Conservation (phyloP, 2,329 filamentous ascomycete species). For the Colletotrichum sublineola region DNA sequence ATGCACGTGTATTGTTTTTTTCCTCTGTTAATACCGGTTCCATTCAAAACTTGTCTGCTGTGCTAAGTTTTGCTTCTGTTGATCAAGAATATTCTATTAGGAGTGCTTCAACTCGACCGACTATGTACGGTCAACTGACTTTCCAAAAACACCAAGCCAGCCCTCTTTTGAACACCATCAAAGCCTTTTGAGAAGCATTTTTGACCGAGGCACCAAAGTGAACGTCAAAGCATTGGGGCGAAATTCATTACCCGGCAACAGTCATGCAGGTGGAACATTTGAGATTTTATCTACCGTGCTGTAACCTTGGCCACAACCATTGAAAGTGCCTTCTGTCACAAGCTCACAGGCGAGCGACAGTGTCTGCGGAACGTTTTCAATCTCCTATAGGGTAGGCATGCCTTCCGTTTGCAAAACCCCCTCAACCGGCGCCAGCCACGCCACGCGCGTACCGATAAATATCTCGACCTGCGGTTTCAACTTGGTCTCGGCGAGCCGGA, state of each 20-base stretch:
- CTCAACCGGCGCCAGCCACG: constrained; percentile 56
- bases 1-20: no score
- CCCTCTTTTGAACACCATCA: no score
- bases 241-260: not conserved
- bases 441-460: constrained; percentile 65
- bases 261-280: no score
- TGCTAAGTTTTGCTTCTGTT: no score
- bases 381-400: not conserved
- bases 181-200: no score
- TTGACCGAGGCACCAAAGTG: not conserved
- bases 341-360: not conserved
- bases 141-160: no score
- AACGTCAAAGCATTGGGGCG: not conserved
- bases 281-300: not conserved
- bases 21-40: no score
- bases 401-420: constrained; percentile 43
- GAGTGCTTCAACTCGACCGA: no score
- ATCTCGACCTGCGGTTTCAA: constrained; percentile 67
- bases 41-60: no score
- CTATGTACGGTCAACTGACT: no score
- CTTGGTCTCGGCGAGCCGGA: constrained; percentile 67
- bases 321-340: not conserved
- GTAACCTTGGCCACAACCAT: not conserved
- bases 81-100: no score
- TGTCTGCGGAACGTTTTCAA: not conserved